Evolutionary conservation across 768 basidiomycete species (phyloP), one percentile per base, ranked within the genome.

Genomic region (Tephrocybe sp.): DNA sequence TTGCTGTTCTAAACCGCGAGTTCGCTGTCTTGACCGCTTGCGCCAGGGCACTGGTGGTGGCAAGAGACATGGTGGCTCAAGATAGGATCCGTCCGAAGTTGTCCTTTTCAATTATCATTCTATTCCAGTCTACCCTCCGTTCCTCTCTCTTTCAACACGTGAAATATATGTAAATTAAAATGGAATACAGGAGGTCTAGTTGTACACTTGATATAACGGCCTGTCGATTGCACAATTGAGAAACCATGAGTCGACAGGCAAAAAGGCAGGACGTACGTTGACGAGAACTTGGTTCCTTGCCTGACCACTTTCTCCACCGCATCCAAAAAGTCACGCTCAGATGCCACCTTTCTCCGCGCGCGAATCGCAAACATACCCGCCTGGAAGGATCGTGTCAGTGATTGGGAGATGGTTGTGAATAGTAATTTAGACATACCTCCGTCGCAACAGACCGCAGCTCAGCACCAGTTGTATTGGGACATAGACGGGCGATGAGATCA

Each of bases 361-460:
- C 97, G 89, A 64, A 99, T 99, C 1, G 97, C 96, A 71, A 96
- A 99, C 97, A 99, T 98, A n/a, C 97, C 97, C 42, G 97, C 97
- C 88, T 91, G 56, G n/a, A 34, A 34, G 26, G 44, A 34, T 5
- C 28, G 18, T 28, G 23, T 38, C 10, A 20, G 26, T 40, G 34
- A 43, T 32, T 12, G 21, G 54, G 21, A 60, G 32, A 36, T 49
- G 15, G n/a, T 44, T 24, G 21, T n/a, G 26, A 23, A 43, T 21
- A 39, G 33, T 30, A 65, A 76, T 33, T 62, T n/a, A n/a, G 9
- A 23, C 23, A 15, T 48, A 89, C 90, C 80, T 99, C 96, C 8
- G 96, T 99, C 14, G 95, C 94, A 7, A 99, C 97, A 21, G 92
- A 93, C 41, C 95, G 86, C 52, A 99, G 70, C 70, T 99, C 97